Conservation (phyloP, 495 filamentous ascomycete species). For the Endocarpon pusillum region DNA sequence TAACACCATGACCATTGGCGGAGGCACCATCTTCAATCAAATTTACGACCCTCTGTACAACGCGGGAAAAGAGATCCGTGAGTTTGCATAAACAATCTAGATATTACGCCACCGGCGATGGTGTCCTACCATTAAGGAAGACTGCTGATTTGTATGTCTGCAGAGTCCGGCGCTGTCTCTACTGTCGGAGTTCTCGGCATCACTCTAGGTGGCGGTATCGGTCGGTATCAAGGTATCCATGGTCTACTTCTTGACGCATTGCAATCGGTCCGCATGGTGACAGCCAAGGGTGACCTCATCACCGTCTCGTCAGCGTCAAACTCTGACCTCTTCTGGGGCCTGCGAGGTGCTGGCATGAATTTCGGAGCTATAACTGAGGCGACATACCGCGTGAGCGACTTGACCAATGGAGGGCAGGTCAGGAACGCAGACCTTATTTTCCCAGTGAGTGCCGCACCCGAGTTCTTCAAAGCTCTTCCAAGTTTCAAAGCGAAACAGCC, state of each 20-base stretch:
- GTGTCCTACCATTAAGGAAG: slow-evolving; percentile 15
- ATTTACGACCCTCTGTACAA: slow-evolving; percentile 20
- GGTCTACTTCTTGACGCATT: slow-evolving; percentile 44
- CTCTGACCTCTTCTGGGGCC: slow-evolving; percentile 37
- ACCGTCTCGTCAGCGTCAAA: slow-evolving; percentile 19
- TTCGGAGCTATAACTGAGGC: slow-evolving; percentile 40
- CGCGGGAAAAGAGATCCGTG: slow-evolving; percentile 21
- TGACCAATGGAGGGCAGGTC: background rate
- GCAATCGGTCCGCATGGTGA: slow-evolving; percentile 33
- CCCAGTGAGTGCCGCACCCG: slow-evolving; percentile 2
- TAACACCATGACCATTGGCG: slow-evolving; percentile 31
- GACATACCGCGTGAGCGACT: slow-evolving; percentile 8
- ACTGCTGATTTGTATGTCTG: slow-evolving; percentile 16
- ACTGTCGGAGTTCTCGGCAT: slow-evolving; percentile 38
- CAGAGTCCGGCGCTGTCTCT: slow-evolving; percentile 36
- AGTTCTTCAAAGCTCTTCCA: slow-evolving; percentile 1
- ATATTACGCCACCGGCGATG: slow-evolving; percentile 1
- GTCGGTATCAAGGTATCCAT: slow-evolving; percentile 38
- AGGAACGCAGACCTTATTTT: slow-evolving; percentile 1
- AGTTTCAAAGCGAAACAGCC: slow-evolving; percentile 1
- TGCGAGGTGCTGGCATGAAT: slow-evolving; percentile 44
- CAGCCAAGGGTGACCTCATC: slow-evolving; percentile 32
- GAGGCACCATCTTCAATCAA: too few species aligned
- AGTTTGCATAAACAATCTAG: slow-evolving; percentile 1
- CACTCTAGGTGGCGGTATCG: slow-evolving; percentile 44